Base-by-base conservation (phyloP, 495 filamentous ascomycete species). In the Podospora pseudopauciseta region DNA sequence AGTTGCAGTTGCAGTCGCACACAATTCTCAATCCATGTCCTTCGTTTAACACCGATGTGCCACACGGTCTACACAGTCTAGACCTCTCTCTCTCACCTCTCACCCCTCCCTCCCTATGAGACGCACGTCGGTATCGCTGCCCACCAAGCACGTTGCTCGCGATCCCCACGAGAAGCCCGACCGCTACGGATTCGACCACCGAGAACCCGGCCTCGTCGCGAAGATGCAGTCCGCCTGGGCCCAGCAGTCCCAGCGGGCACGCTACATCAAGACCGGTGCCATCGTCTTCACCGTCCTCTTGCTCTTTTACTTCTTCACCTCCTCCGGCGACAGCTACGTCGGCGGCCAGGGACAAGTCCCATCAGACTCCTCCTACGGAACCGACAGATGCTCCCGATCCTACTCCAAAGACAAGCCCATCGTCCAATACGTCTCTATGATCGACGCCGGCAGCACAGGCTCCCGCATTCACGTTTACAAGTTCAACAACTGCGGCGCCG, bases 381-480 rank as follows among this genome's bases (percentile, higher is more conserved):
- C 89, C 67, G 80, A 86, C 49, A 90, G 86, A 80, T 99, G 95
- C 85, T 87, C 88, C 60, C 91, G 88, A 75, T 92, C 94, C 30
- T 87, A 83, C 78, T 91, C 92, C 65, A 86, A 88, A 39, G 88
- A 90, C 57, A 99, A 97, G 81, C 96, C 96, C 28, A 83, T 99
- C 70, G 89, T 97, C 68, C 95, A 99, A 75, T 98, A 97, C 84
- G 95, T 92, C 67, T 86, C 97, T 71, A 98, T 99, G 95, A 92
- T 99, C 74, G 95, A 99, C 83, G 95, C 95, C 53, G 95, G 95
- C 65, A 97, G 94, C 80, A 97, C 94, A 55, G 95, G 95, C 67
- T 98, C 95, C 68, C 91, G 95, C 65, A 97, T 99, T 75, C 95
- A 99, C 80, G 94, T 98, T 65, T 99, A 97, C 82, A 89, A 90